A percentile compares a stretch with the other conserved stretches of the same genome.
Conservation (phyloP, 2,329 filamentous ascomycete genomes). For the Westerdykella sp. region DNA sequence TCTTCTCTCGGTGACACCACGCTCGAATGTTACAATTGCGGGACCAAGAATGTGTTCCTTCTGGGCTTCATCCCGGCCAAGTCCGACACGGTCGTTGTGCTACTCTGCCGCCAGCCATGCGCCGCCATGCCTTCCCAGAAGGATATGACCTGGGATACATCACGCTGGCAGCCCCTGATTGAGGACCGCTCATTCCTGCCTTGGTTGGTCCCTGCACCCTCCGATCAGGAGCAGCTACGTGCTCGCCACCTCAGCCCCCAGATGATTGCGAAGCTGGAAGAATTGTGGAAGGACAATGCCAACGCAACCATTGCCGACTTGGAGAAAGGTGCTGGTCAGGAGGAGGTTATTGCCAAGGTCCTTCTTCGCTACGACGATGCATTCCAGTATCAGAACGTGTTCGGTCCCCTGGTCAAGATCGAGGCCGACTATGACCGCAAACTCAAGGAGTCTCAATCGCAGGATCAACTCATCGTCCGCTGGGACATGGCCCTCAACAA, state of each 20-base stretch:
- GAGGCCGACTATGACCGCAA: slow-evolving; percentile 99
- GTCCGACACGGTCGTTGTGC: slow-evolving; percentile 94
- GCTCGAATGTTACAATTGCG: slow-evolving; percentile 98
- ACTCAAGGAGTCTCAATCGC: slow-evolving; percentile 94
- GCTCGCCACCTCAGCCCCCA: slow-evolving; percentile 88
- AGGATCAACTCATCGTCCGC: slow-evolving; percentile 87
- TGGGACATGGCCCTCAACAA: slow-evolving; percentile 97
- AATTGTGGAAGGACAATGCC: slow-evolving; percentile 96
- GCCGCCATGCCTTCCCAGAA: slow-evolving; percentile 92
- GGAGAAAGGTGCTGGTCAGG: slow-evolving; percentile 83
- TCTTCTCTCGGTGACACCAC: slow-evolving; percentile 93
- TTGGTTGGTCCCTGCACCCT: slow-evolving; percentile 85
- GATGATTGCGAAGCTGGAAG: slow-evolving; percentile 92
- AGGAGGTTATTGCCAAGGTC: slow-evolving; percentile 91
- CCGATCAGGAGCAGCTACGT: slow-evolving; percentile 91
- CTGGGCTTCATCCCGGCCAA: slow-evolving; percentile 98
- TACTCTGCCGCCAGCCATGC: slow-evolving; percentile 93
- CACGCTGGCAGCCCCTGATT: slow-evolving; percentile 94
- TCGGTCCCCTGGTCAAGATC: slow-evolving; percentile 96
- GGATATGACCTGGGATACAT: slow-evolving; percentile 99
- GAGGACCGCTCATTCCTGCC: slow-evolving; percentile 91
- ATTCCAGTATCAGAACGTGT: slow-evolving; percentile 98
- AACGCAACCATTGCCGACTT: slow-evolving; percentile 83
- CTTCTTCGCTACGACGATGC: slow-evolving; percentile 92
- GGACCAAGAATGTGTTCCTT: slow-evolving; percentile 97